Conservation (phyloP, 2,329 filamentous ascomycete species). For the Neofusicoccum sp. region DNA sequence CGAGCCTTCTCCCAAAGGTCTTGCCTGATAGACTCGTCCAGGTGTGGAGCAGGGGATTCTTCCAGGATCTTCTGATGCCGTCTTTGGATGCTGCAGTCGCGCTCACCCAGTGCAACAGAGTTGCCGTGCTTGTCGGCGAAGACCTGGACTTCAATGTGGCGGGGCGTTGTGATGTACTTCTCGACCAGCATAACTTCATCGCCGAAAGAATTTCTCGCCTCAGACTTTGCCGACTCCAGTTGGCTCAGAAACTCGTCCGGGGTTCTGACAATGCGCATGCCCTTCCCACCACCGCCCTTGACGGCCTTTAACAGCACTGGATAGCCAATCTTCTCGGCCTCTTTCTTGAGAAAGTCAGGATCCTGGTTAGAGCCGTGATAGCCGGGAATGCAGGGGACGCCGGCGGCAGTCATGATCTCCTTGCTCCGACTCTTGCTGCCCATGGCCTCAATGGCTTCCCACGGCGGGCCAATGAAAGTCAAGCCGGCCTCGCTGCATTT, state of each 20-base stretch:
- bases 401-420: conserved; percentile 94
- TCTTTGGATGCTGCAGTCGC: conserved; percentile 68
- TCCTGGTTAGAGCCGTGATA: conserved; percentile 90
- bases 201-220: conserved; percentile 65
- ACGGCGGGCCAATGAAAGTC: conserved; percentile 90
- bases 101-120: conserved; percentile 64
- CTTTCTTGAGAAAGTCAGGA: conserved; percentile 60
- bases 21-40: conserved; percentile 61
- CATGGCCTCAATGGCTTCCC: conserved; percentile 77
- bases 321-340: conserved; percentile 73
- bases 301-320: conserved; percentile 68
- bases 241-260: conserved; percentile 63
- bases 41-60: conserved; percentile 66
- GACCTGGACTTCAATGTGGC: conserved; percentile 69
- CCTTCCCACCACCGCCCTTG: conserved; percentile 69
- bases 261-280: conserved; percentile 65
- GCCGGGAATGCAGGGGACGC: conserved; percentile 92
- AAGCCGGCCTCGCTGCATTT: conserved; percentile 88
- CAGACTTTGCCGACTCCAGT: conserved; percentile 64
- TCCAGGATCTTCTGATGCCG: conserved; percentile 69
- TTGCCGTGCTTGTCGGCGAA: conserved; percentile 69
- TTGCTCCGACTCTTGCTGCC: conserved; percentile 91
- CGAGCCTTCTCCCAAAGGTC: conserved; percentile 68
- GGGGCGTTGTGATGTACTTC: conserved; percentile 68
- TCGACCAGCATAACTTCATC: conserved; percentile 69